A percentile compares a stretch with the other conserved stretches of the same genome.
phyloP scores from a whole-genome alignment of 768 basidiomycete genomes.

The Strobilomyces confusus region DNA sequence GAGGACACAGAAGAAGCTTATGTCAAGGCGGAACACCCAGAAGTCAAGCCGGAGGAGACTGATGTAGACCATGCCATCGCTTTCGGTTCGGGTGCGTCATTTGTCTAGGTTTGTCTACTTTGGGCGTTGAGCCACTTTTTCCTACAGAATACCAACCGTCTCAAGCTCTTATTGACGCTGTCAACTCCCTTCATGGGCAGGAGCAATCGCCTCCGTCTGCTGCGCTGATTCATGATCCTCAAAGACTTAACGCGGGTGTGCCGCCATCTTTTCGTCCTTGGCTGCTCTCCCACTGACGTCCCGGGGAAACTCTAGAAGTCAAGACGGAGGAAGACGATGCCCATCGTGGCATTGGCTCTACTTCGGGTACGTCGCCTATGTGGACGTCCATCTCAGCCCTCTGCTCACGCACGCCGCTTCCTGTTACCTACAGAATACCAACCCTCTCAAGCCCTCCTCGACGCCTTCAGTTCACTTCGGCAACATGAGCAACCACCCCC shows the following conservation, averaged over 20 bases:
- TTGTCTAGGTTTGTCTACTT: not conserved
- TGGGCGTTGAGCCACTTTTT: too few species aligned
- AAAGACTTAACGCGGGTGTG: not conserved
- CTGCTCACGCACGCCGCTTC: not conserved
- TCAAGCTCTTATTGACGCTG: constrained; percentile 12
- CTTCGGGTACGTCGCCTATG: not conserved
- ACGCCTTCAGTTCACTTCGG: constrained; percentile 7
- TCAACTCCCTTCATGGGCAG: not conserved
- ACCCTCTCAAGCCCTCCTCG: constrained; percentile 13
- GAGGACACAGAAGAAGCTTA: constrained; percentile 1
- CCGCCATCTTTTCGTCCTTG: not conserved
- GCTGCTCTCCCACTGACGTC: not conserved
- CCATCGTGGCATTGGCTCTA: not conserved
- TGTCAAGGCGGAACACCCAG: constrained; percentile 5
- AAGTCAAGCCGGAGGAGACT: constrained; percentile 7
- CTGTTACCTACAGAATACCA: constrained; percentile 6
- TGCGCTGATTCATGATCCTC: not conserved
- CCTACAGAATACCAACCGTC: constrained; percentile 14
- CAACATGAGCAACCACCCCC: not conserved
- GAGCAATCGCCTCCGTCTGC: not conserved
- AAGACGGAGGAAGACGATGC: constrained; percentile 5
- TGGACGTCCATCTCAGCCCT: not conserved
- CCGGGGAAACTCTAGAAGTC: not conserved
- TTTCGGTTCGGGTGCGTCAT: not conserved
- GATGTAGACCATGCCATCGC: not conserved